Conservation (phyloP, 306 rosid species). For the Phaseolus lunatus region DNA sequence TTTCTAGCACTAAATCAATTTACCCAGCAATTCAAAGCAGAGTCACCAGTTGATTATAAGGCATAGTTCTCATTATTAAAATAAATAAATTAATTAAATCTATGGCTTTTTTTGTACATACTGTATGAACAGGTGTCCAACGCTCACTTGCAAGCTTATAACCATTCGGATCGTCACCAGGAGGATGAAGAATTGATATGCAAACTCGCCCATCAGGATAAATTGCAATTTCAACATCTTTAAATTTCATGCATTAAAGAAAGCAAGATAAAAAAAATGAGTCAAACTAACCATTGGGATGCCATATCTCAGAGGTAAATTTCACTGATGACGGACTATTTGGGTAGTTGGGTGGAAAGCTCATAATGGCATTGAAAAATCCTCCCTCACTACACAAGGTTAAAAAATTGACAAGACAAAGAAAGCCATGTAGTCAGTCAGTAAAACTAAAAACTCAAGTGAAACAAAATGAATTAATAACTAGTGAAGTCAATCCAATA, state of each 20-base stretch:
- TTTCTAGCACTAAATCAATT: slow-evolving; percentile 35
- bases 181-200: slow-evolving; percentile 97
- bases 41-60: too few relatives aligned
- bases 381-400: slow-evolving; percentile 84
- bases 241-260: slow-evolving; percentile 24
- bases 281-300: too few relatives aligned
- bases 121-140: too few relatives aligned
- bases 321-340: slow-evolving; percentile 91
- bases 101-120: too few relatives aligned
- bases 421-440: slow-evolving; percentile 32
- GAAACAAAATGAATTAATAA: neutral
- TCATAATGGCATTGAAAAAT: slow-evolving; percentile 95
- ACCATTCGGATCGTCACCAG: slow-evolving; percentile 97
- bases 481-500: slow-evolving; percentile 16
- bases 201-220: slow-evolving; percentile 99
- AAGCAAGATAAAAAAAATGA: neutral
- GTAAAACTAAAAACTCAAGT: slow-evolving; percentile 7
- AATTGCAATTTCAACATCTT: slow-evolving; percentile 54
- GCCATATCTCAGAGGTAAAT: slow-evolving; percentile 89
- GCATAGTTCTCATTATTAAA: too few relatives aligned
- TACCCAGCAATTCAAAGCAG: too few relatives aligned
- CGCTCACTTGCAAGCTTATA: too few relatives aligned
- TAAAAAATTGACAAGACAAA: slow-evolving; percentile 29
- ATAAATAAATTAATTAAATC: too few relatives aligned
- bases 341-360: slow-evolving; percentile 87